Percentiles rank a stretch among this genome's conserved stretches.
Evolutionary conservation across 1,139 yeast genomes (phyloP).

Genomic region (Debaryomyces singareniensis): DNA sequence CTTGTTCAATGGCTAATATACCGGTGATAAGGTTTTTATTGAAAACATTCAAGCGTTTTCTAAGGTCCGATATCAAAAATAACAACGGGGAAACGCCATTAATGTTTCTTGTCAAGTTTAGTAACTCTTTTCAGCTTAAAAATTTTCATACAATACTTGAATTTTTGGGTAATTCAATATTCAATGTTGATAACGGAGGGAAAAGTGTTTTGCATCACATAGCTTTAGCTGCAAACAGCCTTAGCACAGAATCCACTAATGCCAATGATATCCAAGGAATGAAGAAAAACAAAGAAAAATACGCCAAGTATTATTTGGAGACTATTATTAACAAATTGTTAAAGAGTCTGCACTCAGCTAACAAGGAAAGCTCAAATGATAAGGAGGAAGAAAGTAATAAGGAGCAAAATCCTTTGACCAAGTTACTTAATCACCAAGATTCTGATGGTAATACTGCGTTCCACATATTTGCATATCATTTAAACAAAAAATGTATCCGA

Average conservation of each 20-base stretch:
- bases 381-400: slow-evolving; percentile 11
- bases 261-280: slow-evolving; percentile 11
- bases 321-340: slow-evolving; percentile 58
- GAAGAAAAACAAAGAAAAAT: slow-evolving; percentile 54
- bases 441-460: slow-evolving; percentile 82
- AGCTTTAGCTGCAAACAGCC: slow-evolving; percentile 30
- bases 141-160: slow-evolving; percentile 72
- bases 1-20: slow-evolving; percentile 82
- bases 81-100: slow-evolving; percentile 82
- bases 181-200: slow-evolving; percentile 61
- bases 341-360: no score
- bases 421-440: slow-evolving; percentile 76
- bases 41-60: slow-evolving; percentile 27
- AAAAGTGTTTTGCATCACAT: slow-evolving; percentile 83
- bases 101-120: slow-evolving; percentile 82
- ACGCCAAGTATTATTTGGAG: slow-evolving; percentile 80
- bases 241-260: slow-evolving; percentile 6
- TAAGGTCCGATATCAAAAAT: slow-evolving; percentile 61
- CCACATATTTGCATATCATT: slow-evolving; percentile 72
- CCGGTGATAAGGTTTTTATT: slow-evolving; percentile 69
- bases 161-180: slow-evolving; percentile 67
- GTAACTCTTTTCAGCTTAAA: slow-evolving; percentile 73
- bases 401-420: slow-evolving; percentile 33
- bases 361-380: no score
- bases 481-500: slow-evolving; percentile 70